These are phyloP conservation scores for Penicillium waksmanii DNA, from an alignment of 495 filamentous ascomycete genomes.

Conservation along the genomic window DNA sequence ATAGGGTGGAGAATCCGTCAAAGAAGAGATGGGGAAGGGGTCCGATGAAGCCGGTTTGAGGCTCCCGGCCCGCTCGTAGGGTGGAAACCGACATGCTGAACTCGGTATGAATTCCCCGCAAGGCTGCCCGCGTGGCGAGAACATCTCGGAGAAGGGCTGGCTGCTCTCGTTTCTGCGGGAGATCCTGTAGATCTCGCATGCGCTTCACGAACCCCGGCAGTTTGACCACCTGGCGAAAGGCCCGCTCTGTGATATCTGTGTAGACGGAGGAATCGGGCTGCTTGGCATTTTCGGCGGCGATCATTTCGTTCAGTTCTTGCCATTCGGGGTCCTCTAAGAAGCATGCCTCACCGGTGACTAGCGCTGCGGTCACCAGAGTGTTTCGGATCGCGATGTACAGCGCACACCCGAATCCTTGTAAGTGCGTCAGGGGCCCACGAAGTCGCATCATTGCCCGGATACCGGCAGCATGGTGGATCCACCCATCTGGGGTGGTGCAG, in stretches of 20 bases:
- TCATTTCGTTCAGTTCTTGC: slow-evolving; percentile 34
- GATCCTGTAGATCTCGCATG: slow-evolving; percentile 18
- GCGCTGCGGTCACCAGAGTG: slow-evolving; percentile 34
- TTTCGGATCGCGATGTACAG: slow-evolving; percentile 40
- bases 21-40: slow-evolving; percentile 34
- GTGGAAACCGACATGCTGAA: slow-evolving; percentile 32
- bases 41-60: slow-evolving; percentile 27
- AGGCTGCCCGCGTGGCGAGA: slow-evolving; percentile 27
- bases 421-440: slow-evolving; percentile 36
- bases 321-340: slow-evolving; percentile 41
- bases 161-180: slow-evolving; percentile 10
- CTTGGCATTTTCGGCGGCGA: slow-evolving; percentile 35
- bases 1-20: slow-evolving; percentile 30
- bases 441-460: slow-evolving; percentile 37
- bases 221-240: slow-evolving; percentile 31
- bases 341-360: slow-evolving; percentile 32
- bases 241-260: slow-evolving; percentile 35
- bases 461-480: slow-evolving; percentile 43
- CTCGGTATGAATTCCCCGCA: slow-evolving; percentile 34
- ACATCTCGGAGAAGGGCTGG: slow-evolving; percentile 22
- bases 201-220: slow-evolving; percentile 34
- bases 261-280: slow-evolving; percentile 34
- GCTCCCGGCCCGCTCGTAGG: slow-evolving; percentile 26
- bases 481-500: slow-evolving; percentile 35
- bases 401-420: slow-evolving; percentile 36